phyloP scores from a whole-genome alignment of 139 green algal genomes.

The Spirogloea muscicola region DNA sequence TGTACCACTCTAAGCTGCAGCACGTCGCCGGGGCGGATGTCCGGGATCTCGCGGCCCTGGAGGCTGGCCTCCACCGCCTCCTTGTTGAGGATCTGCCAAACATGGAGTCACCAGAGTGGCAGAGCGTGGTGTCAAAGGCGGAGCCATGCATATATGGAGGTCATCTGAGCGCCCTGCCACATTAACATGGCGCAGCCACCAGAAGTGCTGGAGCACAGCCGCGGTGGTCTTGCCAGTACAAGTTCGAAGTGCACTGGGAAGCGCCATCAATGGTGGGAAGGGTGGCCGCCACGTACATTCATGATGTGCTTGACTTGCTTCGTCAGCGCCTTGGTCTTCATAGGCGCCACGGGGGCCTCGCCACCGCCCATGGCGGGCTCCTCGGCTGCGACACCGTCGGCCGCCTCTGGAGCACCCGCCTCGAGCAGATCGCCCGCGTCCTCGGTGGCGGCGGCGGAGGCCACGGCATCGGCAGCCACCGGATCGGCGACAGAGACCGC shows the following conservation, averaged over 20 bases:
- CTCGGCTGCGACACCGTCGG: too few relatives aligned
- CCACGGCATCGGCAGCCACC: too few relatives aligned
- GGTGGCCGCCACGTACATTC: too few relatives aligned
- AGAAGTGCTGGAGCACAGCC: not conserved
- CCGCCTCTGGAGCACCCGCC: too few relatives aligned
- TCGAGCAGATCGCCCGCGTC: too few relatives aligned
- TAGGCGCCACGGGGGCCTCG: too few relatives aligned
- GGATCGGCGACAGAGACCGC: too few relatives aligned
- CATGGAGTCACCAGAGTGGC: not conserved
- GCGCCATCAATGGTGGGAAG: too few relatives aligned
- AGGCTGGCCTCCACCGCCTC: not conserved
- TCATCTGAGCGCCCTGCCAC: not conserved
- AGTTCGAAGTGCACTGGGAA: too few relatives aligned
- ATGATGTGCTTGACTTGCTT: conserved; percentile 7
- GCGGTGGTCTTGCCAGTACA: not conserved
- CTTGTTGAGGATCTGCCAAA: conserved; percentile 8
- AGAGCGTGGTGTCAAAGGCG: not conserved
- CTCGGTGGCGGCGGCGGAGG: too few relatives aligned
- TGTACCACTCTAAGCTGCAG: conserved; percentile 36
- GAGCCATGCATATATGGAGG: not conserved
- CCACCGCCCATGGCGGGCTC: too few relatives aligned
- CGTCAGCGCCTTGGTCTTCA: conserved; percentile 9
- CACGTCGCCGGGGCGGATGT: conserved; percentile 36
- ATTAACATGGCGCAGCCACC: not conserved
- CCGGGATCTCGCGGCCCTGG: conserved; percentile 11